Conservation (phyloP, 441 rosid species). For the Macaranga tanarius region DNA sequence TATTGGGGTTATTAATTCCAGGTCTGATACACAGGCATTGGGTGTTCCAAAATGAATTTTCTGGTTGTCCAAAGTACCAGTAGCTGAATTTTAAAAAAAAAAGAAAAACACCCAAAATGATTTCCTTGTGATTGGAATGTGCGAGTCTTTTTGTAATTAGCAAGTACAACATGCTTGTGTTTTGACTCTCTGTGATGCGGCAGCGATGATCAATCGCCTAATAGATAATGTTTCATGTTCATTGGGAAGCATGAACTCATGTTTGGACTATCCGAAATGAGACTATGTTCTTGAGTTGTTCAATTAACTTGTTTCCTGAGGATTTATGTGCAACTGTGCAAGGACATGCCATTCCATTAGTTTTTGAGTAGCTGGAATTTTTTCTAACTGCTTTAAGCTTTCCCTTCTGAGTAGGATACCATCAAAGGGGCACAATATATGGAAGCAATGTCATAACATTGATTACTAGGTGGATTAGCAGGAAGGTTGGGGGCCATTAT, state of each 20-base stretch:
- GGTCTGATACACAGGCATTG: not conserved
- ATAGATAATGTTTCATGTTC: not conserved
- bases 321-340: not conserved
- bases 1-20: constrained; percentile 35
- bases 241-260: constrained; percentile 3
- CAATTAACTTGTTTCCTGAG: not conserved
- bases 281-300: not conserved
- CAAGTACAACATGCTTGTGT: constrained; percentile 8
- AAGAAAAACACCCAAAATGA: no score
- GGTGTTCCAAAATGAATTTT: not conserved
- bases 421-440: not conserved
- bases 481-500: no score
- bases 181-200: constrained; percentile 1
- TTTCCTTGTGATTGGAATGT: constrained; percentile 6
- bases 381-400: not conserved
- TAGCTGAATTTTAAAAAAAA: not conserved
- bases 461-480: no score
- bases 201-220: not conserved
- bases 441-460: not conserved
- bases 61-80: not conserved
- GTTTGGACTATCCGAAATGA: not conserved
- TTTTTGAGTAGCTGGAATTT: not conserved
- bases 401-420: not conserved
- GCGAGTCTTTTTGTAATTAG: not conserved
- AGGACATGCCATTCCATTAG: no score